Evolutionary conservation across 2,329 filamentous ascomycete species (phyloP), one percentile per base, ranked within the genome.

Genomic region (Coleophoma cylindrospora): DNA sequence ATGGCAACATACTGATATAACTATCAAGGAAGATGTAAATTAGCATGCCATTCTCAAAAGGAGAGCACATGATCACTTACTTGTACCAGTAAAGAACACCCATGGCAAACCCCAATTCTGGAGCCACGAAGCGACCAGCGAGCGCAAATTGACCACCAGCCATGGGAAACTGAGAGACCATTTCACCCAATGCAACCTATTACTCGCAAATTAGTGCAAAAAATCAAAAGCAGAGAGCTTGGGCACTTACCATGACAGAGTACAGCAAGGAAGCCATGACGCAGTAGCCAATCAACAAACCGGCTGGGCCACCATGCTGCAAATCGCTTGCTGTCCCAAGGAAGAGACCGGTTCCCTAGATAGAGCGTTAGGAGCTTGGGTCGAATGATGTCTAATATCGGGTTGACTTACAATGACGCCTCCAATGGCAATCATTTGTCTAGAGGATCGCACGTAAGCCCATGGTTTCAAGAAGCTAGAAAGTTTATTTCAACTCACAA

Each of bases 251-350:
- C 73, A 80, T 49, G 21, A 80, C 76, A 7, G 79, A 60, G 2
- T 68, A 27, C 72, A 78, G 78, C 75, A 80, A 78, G 55, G 70
- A 70, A 14, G 47, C 38, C 47, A 49, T 49, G n/a, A 49, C 38
- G 12, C 77, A 58, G 64, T 88, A 91, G 17, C 80, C 82, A 65
- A 90, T 83, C 62, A 90, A 76, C 19, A 90, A 69, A 1, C 85
- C 83, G 4, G 83, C 84, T 2, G 82, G 82, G 2, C 83, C 83
- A 19, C 76, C 74, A 12, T 68, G 66, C 34, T 74, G 69, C 48
- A 84, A 68, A 48, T 81, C 79, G 52, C 67, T 67, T 33, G 81
- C 81, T 34, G 77, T 80, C 51, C 81, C 79, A 54, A 85, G 74
- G 62, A 84, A 84, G 22, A 84, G 73, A 57, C 81, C 81, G 4